These are phyloP conservation scores for Cyberlindnera maclurae DNA, from an alignment of 805 yeast species.

Conservation along the genomic window DNA sequence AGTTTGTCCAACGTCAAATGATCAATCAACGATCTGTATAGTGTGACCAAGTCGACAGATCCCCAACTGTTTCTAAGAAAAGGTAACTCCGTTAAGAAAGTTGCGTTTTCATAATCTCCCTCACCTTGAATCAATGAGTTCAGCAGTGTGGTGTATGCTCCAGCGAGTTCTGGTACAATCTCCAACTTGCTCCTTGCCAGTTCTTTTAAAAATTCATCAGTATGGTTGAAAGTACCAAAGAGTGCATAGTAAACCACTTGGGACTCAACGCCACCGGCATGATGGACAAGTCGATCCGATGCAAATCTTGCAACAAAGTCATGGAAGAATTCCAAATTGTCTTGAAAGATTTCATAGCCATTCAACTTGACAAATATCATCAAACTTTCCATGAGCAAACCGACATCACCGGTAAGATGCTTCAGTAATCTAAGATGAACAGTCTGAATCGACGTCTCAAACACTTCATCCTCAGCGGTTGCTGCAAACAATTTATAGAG, in stretches of 20 bases:
- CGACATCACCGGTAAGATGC: constrained; percentile 27
- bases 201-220: constrained; percentile 24
- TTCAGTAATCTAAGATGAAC: constrained; percentile 40
- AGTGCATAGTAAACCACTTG: constrained; percentile 22
- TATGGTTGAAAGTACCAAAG: constrained; percentile 13
- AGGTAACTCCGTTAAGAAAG: constrained; percentile 16
- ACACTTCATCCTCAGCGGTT: constrained; percentile 45
- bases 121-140: constrained; percentile 17
- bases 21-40: constrained; percentile 14
- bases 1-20: constrained; percentile 22
- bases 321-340: constrained; percentile 32
- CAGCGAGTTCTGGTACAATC: constrained; percentile 3
- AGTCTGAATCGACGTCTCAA: constrained; percentile 43
- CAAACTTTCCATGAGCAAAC: constrained; percentile 15
- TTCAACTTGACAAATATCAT: constrained; percentile 19
- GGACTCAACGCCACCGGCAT: constrained; percentile 12
- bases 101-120: constrained; percentile 19
- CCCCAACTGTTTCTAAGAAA: constrained; percentile 26
- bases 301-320: constrained; percentile 27
- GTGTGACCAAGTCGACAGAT: constrained; percentile 10
- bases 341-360: constrained; percentile 28
- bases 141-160: constrained; percentile 21
- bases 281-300: constrained; percentile 3
- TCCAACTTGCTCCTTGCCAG: constrained; percentile 18
- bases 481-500: constrained; percentile 31